Evolutionary conservation across 306 rosid species (phyloP).

Genomic region (Rosa lucieae): DNA sequence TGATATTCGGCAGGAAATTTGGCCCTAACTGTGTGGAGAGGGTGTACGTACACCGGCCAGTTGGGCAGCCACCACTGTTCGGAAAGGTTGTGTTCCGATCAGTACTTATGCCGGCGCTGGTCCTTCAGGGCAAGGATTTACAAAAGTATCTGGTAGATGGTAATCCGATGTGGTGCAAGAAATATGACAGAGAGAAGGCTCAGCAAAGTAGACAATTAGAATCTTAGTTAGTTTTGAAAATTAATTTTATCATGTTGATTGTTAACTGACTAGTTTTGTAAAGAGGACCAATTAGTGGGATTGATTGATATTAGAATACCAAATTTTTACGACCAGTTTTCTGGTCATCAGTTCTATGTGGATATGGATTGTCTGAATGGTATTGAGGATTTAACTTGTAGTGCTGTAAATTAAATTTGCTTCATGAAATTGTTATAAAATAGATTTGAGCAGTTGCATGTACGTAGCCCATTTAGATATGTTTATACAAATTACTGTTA

Average conservation of each 20-base stretch:
- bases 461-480: not conserved
- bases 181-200: slow-evolving; percentile 4
- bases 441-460: not conserved
- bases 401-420: not conserved
- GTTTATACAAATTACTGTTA: not conserved
- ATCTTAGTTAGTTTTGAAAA: not conserved
- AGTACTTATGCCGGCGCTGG: slow-evolving; percentile 3
- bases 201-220: not conserved
- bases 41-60: slow-evolving; percentile 17
- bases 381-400: not conserved
- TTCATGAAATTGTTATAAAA: not conserved
- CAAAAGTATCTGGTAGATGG: slow-evolving; percentile 25
- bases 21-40: slow-evolving; percentile 41
- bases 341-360: not conserved
- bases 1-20: slow-evolving; percentile 23
- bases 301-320: not conserved
- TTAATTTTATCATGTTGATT: not conserved
- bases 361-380: not conserved
- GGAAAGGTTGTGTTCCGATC: slow-evolving; percentile 42
- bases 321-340: no score
- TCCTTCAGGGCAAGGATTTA: slow-evolving; percentile 7
- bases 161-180: slow-evolving; percentile 44
- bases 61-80: slow-evolving; percentile 9
- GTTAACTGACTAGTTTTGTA: not conserved
- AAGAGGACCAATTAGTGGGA: not conserved